Conservation (phyloP, 2,329 filamentous ascomycete genomes). For the Sporothrix brunneoviolacea region DNA sequence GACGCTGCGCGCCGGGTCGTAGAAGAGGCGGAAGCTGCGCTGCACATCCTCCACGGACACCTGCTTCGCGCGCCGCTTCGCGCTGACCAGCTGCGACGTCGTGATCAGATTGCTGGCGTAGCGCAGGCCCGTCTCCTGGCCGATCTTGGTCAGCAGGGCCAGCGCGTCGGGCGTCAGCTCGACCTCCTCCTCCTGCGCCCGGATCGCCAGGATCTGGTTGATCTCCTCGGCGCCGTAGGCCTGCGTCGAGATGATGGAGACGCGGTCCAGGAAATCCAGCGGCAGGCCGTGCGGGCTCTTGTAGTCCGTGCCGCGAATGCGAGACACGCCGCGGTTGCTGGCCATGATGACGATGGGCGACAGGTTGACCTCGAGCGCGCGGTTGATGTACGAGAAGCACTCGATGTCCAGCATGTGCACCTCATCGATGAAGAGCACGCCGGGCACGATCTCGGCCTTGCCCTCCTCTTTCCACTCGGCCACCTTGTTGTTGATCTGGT, state of each 20-base stretch:
- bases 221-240: slow-evolving; percentile 79
- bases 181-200: slow-evolving; percentile 92
- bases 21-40: slow-evolving; percentile 89
- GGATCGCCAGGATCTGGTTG: slow-evolving; percentile 83
- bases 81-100: slow-evolving; percentile 78
- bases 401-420: slow-evolving; percentile 99
- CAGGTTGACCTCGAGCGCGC: slow-evolving; percentile 87
- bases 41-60: slow-evolving; percentile 85
- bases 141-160: slow-evolving; percentile 90
- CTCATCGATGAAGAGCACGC: slow-evolving; percentile 96
- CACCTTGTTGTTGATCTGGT: slow-evolving; percentile 99
- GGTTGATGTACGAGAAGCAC: slow-evolving; percentile 98
- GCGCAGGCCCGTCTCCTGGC: slow-evolving; percentile 80
- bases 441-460: slow-evolving; percentile 95
- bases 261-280: slow-evolving; percentile 89
- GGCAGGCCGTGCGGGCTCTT: slow-evolving; percentile 88
- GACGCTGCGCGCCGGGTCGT: slow-evolving; percentile 79
- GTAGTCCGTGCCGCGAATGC: slow-evolving; percentile 90
- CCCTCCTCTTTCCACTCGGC: slow-evolving; percentile 99
- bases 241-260: slow-evolving; percentile 93
- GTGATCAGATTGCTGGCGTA: slow-evolving; percentile 99
- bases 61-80: slow-evolving; percentile 79
- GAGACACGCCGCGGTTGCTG: slow-evolving; percentile 86
- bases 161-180: slow-evolving; percentile 86
- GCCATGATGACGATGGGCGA: slow-evolving; percentile 99